Evolutionary conservation across 2,329 filamentous ascomycete species (phyloP), one percentile per base, ranked within the genome.

Genomic region (Dothidotthia symphoricarpi): DNA sequence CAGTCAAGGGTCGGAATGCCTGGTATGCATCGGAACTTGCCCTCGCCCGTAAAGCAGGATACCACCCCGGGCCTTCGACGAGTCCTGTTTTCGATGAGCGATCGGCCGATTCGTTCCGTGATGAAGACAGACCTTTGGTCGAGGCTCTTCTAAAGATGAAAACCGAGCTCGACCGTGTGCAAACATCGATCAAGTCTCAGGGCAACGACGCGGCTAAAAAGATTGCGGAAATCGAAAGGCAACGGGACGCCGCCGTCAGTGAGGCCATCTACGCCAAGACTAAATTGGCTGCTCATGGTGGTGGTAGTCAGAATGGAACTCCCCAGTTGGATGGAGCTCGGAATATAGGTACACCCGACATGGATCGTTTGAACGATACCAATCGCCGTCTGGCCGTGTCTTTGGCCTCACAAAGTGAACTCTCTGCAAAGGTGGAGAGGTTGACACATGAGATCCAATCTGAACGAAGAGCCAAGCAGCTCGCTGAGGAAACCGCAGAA

Each of bases 1-100:
- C 82, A 7, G 78, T 84, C 3, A 87, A 88, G 57, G 93, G 85
- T 59, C 81, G 86, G 34, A 97, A 95, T 68, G 91, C 91, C 0
- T 98, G 93, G 93, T 96, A 95, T 66, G 88, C 89, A 6, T 96
- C 91, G 0, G 93, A 98, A 68, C 75, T 98, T 30, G 88, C 95
- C 41, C 74, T 98, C 47, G 94, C 93, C 6, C 82, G 86, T 33
- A 95, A 95, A 68, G 81, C 88, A 27, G 93, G 93, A 4, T 98
- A 97, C 59, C 77, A 81, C 6, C 79, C 87, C 12, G 88, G 80
- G 46, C 73, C 81, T 3, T 81, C 82, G 1, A 77, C 81, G 16
- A 86, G 80, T 57, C 82, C 88, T 11, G 75, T 82, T 0, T 73
- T 95, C 16, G 91, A 97, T 47, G 82, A 85, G 51, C 82, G 85